phyloP scores from a whole-genome alignment of 2,329 filamentous ascomycete genomes.

The Xenoacremonium recifei region DNA sequence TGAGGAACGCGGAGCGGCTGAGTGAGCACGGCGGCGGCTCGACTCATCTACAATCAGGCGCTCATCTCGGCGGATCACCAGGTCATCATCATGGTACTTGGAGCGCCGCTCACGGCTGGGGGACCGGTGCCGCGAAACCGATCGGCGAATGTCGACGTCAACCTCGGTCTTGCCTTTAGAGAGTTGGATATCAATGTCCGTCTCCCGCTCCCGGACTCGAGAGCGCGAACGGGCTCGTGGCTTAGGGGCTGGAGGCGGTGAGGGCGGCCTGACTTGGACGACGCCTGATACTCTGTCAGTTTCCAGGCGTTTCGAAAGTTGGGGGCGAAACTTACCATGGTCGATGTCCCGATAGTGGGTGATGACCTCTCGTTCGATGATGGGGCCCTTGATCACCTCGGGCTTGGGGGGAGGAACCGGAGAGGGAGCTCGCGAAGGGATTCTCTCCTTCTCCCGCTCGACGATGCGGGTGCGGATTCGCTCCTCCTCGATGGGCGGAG shows the following conservation, averaged over 20 bases:
- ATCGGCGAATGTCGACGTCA: constrained; percentile 54
- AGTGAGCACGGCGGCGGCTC: constrained; percentile 50
- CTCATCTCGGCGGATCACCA: constrained; percentile 58
- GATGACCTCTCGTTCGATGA: constrained; percentile 84
- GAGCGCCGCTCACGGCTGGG: constrained; percentile 39
- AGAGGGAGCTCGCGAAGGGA: constrained; percentile 40
- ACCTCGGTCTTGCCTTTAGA: constrained; percentile 56
- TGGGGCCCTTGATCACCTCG: constrained; percentile 69
- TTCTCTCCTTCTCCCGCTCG: constrained; percentile 42
- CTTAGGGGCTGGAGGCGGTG: constrained; percentile 48
- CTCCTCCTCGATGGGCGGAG: constrained; percentile 36
- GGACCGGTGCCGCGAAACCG: constrained; percentile 34
- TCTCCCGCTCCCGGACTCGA: constrained; percentile 49
- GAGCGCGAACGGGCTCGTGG: constrained; percentile 44
- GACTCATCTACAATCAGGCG: constrained; percentile 44
- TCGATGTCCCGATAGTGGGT: constrained; percentile 86
- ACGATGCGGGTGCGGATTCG: constrained; percentile 50
- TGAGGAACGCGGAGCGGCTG: constrained; percentile 43
- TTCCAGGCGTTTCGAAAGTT: background rate
- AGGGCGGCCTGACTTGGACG: constrained; percentile 41
- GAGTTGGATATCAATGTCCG: constrained; percentile 61
- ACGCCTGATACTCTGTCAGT: constrained; percentile 38
- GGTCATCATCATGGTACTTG: constrained; percentile 60
- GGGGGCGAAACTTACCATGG: constrained; percentile 60
- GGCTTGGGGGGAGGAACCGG: constrained; percentile 60